Conservation (phyloP, 495 filamentous ascomycete species). For the Penicillium argentinense region DNA sequence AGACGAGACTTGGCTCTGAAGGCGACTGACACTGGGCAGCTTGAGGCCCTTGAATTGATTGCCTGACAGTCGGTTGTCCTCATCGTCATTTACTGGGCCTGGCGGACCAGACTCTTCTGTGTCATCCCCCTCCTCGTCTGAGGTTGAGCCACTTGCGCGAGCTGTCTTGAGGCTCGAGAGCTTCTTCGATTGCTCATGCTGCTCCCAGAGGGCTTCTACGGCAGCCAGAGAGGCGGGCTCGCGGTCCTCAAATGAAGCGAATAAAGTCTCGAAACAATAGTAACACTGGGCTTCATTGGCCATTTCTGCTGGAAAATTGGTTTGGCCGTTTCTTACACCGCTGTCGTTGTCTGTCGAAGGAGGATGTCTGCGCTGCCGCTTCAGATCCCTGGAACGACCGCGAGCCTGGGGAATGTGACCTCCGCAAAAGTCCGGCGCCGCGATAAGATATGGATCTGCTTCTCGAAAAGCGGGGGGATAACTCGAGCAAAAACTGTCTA, state of each 20-base stretch:
- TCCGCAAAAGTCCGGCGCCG: constrained; percentile 7
- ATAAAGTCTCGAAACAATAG: constrained; percentile 86
- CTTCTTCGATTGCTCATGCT: constrained; percentile 48
- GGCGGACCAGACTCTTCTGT: constrained; percentile 14
- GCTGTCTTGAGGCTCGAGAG: constrained; percentile 31
- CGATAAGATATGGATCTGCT: constrained; percentile 19
- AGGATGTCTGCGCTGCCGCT: constrained; percentile 3
- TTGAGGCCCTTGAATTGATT: constrained; percentile 25
- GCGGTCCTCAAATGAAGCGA: constrained; percentile 61
- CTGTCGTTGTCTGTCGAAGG: not conserved
- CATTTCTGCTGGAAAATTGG: constrained; percentile 60
- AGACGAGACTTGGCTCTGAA: constrained; percentile 36
- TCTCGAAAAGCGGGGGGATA: constrained; percentile 3
- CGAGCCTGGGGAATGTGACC: constrained; percentile 2
- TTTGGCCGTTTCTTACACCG: not conserved
- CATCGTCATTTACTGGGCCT: constrained; percentile 26
- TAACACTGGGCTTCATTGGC: constrained; percentile 80
- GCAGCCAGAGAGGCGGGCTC: constrained; percentile 57
- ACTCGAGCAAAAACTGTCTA: not conserved
- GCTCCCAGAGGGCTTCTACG: constrained; percentile 71
- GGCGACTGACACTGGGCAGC: constrained; percentile 33
- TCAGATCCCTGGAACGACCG: constrained; percentile 7
- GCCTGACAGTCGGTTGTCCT: constrained; percentile 22
- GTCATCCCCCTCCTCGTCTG: constrained; percentile 19
- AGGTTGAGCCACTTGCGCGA: not conserved